Conservation (phyloP, 2,329 filamentous ascomycete genomes). For the Aspergillus aculeatus region DNA sequence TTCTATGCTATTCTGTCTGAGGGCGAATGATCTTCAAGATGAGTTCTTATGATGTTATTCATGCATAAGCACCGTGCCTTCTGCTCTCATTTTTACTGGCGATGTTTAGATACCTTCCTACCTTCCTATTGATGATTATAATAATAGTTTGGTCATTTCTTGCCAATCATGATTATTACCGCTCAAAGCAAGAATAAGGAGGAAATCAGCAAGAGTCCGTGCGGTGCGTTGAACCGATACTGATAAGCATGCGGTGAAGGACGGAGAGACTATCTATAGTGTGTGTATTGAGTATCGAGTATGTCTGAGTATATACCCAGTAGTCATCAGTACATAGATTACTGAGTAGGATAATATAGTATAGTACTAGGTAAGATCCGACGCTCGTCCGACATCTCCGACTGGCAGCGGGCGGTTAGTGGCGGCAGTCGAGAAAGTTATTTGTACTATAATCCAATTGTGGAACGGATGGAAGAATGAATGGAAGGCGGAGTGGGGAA, state of each 20-base stretch:
- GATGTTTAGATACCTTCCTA: background rate
- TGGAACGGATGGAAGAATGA: too few species aligned
- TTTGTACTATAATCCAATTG: too few species aligned
- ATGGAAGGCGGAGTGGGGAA: slow-evolving; percentile 18
- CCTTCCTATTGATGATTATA: background rate
- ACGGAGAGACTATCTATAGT: too few species aligned
- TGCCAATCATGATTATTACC: too few species aligned
- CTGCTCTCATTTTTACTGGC: background rate
- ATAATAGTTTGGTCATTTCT: background rate
- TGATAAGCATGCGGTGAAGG: too few species aligned
- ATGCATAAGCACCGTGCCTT: background rate
- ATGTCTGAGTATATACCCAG: too few species aligned
- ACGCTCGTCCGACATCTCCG: background rate
- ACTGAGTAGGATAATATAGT: too few species aligned
- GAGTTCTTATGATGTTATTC: background rate
- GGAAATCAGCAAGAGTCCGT: too few species aligned
- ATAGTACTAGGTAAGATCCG: background rate
- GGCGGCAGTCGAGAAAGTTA: background rate
- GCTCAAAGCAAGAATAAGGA: too few species aligned
- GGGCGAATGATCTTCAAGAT: background rate
- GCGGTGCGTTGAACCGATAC: too few species aligned
- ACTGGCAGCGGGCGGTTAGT: slow-evolving; percentile 5
- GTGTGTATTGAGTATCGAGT: too few species aligned
- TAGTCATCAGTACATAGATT: too few species aligned
- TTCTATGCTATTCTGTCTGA: background rate